phyloP scores from a whole-genome alignment of 768 basidiomycete genomes.

The Boletus rubropictus region DNA sequence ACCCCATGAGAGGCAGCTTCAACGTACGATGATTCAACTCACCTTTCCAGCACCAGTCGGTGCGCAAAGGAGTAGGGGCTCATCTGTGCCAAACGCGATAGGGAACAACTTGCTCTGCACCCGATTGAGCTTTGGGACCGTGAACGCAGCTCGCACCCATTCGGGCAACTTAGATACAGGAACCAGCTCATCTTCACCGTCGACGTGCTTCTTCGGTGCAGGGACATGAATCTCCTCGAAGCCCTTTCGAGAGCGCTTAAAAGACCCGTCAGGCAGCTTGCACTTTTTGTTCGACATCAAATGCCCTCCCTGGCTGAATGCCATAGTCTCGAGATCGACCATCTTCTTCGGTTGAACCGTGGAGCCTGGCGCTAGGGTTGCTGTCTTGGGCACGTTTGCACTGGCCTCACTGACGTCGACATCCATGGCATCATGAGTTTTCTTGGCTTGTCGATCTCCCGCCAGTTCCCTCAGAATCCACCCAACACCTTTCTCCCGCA shows the following conservation, averaged over 20 bases:
- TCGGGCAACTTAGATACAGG: constrained; percentile 66
- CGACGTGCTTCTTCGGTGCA: constrained; percentile 74
- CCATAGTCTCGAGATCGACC: constrained; percentile 89
- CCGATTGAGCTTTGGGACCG: constrained; percentile 75
- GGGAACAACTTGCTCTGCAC: constrained; percentile 93
- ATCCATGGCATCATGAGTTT: constrained; percentile 60
- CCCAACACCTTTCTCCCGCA: constrained; percentile 94
- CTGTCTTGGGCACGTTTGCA: constrained; percentile 64
- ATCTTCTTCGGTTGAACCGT: constrained; percentile 78
- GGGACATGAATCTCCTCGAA: constrained; percentile 98
- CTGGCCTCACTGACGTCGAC: constrained; percentile 55
- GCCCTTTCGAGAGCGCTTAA: constrained; percentile 94
- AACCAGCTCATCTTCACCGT: constrained; percentile 61
- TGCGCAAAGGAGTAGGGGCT: constrained; percentile 92
- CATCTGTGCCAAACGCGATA: constrained; percentile 89
- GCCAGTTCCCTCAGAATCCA: constrained; percentile 90
- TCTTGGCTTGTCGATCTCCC: constrained; percentile 69
- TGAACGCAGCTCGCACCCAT: constrained; percentile 88
- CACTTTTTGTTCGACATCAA: constrained; percentile 99
- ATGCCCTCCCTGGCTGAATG: constrained; percentile 94
- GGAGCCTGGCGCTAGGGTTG: constrained; percentile 82
- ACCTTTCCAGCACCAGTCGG: constrained; percentile 99
- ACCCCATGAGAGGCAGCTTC: constrained; percentile 9
- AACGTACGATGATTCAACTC: constrained; percentile 15
- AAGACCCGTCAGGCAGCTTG: constrained; percentile 94